These are phyloP conservation scores for Tilletia setariae DNA, from an alignment of 1,284 basidiomycete genomes.

Conservation along the genomic window DNA sequence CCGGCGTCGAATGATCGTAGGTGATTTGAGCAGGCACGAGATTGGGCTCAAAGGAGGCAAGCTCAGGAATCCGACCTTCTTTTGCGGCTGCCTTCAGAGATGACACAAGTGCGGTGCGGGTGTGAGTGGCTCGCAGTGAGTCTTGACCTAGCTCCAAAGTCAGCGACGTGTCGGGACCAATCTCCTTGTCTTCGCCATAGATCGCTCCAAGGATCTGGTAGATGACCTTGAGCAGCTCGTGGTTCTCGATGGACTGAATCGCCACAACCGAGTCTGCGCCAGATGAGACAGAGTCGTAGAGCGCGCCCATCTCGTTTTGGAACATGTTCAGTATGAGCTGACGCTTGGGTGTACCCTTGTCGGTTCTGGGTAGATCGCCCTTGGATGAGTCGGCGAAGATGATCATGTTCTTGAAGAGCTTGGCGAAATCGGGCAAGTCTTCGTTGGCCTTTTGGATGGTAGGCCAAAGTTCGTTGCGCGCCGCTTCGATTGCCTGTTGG, in stretches of 20 bases:
- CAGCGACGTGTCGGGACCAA: background rate
- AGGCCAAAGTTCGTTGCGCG: conserved; percentile 9
- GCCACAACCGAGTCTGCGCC: background rate
- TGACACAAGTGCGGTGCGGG: background rate
- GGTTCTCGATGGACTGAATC: background rate
- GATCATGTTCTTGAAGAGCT: conserved; percentile 13
- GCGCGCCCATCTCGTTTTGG: background rate
- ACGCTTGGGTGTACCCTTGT: conserved; percentile 10
- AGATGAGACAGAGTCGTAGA: background rate
- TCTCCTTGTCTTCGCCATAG: background rate
- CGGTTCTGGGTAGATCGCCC: background rate
- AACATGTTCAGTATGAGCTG: background rate
- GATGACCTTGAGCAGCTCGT: background rate
- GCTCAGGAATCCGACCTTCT: background rate
- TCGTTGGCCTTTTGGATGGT: background rate
- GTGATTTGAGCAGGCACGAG: background rate
- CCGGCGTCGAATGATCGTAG: conserved; percentile 1
- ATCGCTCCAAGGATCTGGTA: background rate
- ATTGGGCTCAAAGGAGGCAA: background rate
- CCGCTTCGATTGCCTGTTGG: background rate
- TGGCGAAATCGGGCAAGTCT: conserved; percentile 10
- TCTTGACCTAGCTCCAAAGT: conserved; percentile 9
- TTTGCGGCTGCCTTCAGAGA: background rate
- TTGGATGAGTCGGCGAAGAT: background rate
- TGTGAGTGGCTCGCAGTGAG: conserved; percentile 1